Conservation (phyloP, 345 rosid genomes). For the Pistacia atlantica region DNA sequence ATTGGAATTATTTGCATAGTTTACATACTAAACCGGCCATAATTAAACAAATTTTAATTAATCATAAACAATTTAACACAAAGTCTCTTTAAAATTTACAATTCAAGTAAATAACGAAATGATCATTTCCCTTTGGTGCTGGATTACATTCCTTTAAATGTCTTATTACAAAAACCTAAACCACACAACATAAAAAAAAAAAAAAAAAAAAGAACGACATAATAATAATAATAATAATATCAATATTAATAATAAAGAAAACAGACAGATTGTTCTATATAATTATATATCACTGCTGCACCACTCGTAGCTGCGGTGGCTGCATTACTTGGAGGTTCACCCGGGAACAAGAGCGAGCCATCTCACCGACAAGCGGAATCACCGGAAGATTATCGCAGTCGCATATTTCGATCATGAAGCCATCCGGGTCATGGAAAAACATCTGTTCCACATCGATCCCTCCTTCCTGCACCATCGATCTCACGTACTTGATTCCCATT, state of each 20-base stretch:
- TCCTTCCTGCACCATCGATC: constrained; percentile 77
- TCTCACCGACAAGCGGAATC: constrained; percentile 59
- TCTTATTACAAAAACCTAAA: neutral
- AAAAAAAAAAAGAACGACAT: too few relatives aligned
- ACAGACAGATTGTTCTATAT: too few relatives aligned
- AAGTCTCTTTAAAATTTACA: too few relatives aligned
- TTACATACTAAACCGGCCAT: too few relatives aligned
- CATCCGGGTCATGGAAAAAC: constrained; percentile 96
- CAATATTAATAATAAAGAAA: too few relatives aligned
- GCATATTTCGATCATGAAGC: constrained; percentile 92
- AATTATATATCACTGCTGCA: too few relatives aligned
- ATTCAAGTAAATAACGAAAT: neutral
- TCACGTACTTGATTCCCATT: constrained; percentile 55
- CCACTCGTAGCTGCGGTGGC: constrained; percentile 22
- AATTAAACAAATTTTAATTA: too few relatives aligned
- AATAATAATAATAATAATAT: too few relatives aligned
- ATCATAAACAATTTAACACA: too few relatives aligned
- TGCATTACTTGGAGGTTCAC: constrained; percentile 39
- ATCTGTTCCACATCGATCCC: constrained; percentile 80
- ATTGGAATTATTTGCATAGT: too few relatives aligned
- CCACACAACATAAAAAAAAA: too few relatives aligned
- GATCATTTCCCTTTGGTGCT: neutral
- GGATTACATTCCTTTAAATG: neutral
- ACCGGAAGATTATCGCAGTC: constrained; percentile 84
- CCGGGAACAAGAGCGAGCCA: constrained; percentile 56